Percentiles rank a stretch among this genome's conserved stretches.
phyloP scores from a whole-genome alignment of 2,329 filamentous ascomycete genomes.

The Decorospora gaudefroyi region DNA sequence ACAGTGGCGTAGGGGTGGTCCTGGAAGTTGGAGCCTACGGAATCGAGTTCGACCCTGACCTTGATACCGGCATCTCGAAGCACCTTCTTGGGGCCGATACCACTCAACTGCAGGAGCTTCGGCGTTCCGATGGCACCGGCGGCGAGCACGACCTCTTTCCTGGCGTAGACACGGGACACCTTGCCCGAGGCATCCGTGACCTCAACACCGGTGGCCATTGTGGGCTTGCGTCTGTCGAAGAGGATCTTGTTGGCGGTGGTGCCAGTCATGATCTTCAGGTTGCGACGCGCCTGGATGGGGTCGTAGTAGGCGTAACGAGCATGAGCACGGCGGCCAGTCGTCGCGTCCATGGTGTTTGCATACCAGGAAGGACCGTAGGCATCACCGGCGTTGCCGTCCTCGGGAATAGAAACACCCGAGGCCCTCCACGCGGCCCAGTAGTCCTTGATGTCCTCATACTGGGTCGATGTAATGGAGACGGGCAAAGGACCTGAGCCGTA shows the following conservation, averaged over 20 bases:
- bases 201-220: conserved; percentile 25
- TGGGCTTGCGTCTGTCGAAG: conserved; percentile 22
- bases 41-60: conserved; percentile 34
- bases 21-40: conserved; percentile 45
- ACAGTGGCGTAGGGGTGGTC: conserved; percentile 34
- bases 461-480: conserved; percentile 33
- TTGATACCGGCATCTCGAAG: conserved; percentile 37
- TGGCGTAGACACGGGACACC: too few species aligned
- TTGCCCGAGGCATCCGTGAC: conserved; percentile 23
- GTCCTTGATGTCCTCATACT: conserved; percentile 35
- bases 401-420: conserved; percentile 19
- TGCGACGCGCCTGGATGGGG: conserved; percentile 30
- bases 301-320: conserved; percentile 41
- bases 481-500: conserved; percentile 35
- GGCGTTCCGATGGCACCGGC: conserved; percentile 62
- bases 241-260: conserved; percentile 30
- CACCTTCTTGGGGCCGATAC: conserved; percentile 38
- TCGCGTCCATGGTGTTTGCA: conserved; percentile 36
- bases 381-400: conserved; percentile 33
- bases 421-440: conserved; percentile 35
- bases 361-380: conserved; percentile 32
- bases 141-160: conserved; percentile 60
- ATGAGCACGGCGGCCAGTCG: conserved; percentile 29
- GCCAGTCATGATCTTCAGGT: conserved; percentile 33
- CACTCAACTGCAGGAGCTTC: conserved; percentile 53